phyloP scores from a whole-genome alignment of 257 asterid genomes.

The Catharanthus roseus region DNA sequence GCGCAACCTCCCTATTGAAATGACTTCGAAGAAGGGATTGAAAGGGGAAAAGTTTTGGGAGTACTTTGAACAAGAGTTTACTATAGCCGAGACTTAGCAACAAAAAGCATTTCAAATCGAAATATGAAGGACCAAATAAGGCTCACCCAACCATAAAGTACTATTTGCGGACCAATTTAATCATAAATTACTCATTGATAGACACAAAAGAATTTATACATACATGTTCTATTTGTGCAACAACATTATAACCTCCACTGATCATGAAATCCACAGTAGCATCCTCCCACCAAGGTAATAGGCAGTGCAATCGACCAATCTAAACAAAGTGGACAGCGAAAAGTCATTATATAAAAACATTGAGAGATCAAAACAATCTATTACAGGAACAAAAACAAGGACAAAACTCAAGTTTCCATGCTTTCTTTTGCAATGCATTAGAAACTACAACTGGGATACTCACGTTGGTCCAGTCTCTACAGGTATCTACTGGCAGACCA shows the following conservation, averaged over 20 bases:
- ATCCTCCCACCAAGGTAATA: constrained; percentile 94
- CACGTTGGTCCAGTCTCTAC: constrained; percentile 82
- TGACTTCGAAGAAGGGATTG: too few species aligned
- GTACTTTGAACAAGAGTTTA: neutral
- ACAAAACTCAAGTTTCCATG: neutral
- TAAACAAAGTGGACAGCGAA: constrained; percentile 18
- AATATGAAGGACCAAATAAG: neutral
- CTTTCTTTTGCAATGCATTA: neutral
- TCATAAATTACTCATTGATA: neutral
- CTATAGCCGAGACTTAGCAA: neutral
- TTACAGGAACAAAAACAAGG: neutral
- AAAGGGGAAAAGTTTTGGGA: neutral
- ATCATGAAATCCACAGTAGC: constrained; percentile 84
- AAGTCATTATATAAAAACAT: neutral
- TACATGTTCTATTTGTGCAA: constrained; percentile 51
- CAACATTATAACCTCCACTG: constrained; percentile 80
- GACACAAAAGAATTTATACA: neutral
- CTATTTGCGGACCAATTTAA: neutral
- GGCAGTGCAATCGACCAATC: constrained; percentile 88
- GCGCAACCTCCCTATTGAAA: neutral
- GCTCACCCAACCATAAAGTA: neutral
- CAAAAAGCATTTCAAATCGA: neutral
- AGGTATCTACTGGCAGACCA: constrained; percentile 43
- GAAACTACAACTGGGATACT: constrained; percentile 20
- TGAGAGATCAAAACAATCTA: neutral